Evolutionary conservation across 2,329 filamentous ascomycete species (phyloP).

Genomic region (Rhynchosporium graminicola): DNA sequence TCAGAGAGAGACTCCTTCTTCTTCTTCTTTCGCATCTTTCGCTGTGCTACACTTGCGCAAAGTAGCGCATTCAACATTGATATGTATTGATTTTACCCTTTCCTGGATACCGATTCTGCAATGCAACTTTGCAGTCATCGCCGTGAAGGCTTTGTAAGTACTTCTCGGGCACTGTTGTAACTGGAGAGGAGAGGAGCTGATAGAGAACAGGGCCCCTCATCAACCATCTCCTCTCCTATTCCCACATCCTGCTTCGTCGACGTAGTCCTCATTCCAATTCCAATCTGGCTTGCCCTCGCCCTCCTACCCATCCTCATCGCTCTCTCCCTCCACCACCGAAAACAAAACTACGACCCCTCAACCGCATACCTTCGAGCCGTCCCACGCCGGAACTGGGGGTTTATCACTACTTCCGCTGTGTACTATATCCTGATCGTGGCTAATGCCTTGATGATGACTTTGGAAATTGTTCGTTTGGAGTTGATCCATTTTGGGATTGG

Average conservation of each 20-base stretch:
- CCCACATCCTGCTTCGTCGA: slow-evolving; percentile 44
- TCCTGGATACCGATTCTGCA: neutral
- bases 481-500: slow-evolving; percentile 40
- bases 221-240: slow-evolving; percentile 38
- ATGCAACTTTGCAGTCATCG: slow-evolving; percentile 21
- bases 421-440: slow-evolving; percentile 40
- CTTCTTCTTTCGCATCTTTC: neutral
- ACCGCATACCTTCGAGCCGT: slow-evolving; percentile 29
- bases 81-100: neutral
- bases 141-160: slow-evolving; percentile 19
- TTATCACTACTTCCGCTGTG: slow-evolving; percentile 26
- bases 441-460: slow-evolving; percentile 39
- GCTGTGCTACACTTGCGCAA: slow-evolving; percentile 1
- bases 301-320: slow-evolving; percentile 35
- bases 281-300: slow-evolving; percentile 40
- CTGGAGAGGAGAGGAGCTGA: slow-evolving; percentile 10
- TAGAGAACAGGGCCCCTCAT: slow-evolving; percentile 37
- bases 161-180: neutral
- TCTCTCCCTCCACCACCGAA: slow-evolving; percentile 27
- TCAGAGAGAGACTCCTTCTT: neutral
- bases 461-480: slow-evolving; percentile 41
- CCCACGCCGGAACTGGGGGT: slow-evolving; percentile 21
- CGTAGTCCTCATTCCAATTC: slow-evolving; percentile 42
- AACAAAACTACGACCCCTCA: slow-evolving; percentile 30
- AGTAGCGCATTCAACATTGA: neutral